These are phyloP conservation scores for Echites panduratus DNA, from an alignment of 257 asterid genomes.

Conservation along the genomic window DNA sequence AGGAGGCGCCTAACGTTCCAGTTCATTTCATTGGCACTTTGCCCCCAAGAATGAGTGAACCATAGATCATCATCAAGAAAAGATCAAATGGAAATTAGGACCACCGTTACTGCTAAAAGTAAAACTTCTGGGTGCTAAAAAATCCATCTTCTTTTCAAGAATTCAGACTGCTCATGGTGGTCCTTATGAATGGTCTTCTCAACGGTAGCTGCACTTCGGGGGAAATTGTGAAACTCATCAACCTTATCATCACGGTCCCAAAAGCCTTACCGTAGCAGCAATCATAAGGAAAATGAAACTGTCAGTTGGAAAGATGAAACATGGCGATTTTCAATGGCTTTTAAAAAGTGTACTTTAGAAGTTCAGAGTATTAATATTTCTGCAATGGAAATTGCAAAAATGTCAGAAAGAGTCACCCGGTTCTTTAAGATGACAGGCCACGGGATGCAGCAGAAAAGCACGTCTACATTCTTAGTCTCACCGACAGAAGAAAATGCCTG, in stretches of 20 bases:
- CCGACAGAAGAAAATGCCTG: not conserved
- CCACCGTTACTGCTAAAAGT: not conserved
- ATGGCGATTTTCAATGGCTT: too few relatives aligned
- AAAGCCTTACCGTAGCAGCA: too few relatives aligned
- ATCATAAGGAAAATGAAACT: not conserved
- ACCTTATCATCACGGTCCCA: not conserved
- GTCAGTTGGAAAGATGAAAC: not conserved
- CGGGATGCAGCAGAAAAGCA: not conserved
- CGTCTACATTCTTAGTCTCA: not conserved
- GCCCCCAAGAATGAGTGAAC: not conserved
- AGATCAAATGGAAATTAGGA: not conserved
- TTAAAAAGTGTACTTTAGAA: not conserved
- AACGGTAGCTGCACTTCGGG: not conserved
- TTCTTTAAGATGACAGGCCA: not conserved
- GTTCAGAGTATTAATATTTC: too few relatives aligned
- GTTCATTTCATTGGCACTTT: too few relatives aligned
- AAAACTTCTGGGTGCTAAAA: not conserved
- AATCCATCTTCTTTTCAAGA: not conserved
- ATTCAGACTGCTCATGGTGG: slow-evolving; percentile 1
- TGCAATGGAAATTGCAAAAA: not conserved
- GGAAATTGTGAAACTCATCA: not conserved
- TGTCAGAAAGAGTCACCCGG: not conserved
- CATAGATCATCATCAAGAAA: not conserved
- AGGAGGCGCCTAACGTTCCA: not conserved
- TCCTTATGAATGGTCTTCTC: not conserved